Evolutionary conservation across 75 land plant species (phyloP).

Genomic region (Sequoia sempervirens): DNA sequence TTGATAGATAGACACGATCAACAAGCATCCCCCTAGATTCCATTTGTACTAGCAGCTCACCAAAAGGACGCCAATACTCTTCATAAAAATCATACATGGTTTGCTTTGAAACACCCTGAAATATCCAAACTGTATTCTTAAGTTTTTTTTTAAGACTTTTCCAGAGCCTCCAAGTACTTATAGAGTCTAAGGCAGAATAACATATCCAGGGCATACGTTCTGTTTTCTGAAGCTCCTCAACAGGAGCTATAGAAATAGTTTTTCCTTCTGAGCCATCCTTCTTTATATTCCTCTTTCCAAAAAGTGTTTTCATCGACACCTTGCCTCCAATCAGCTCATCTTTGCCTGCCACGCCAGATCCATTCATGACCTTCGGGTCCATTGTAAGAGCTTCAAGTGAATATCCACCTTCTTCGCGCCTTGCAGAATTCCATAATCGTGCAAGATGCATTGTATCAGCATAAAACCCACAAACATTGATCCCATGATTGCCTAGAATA

Average conservation of each 20-base stretch:
- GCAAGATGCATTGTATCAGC: conserved; percentile 98
- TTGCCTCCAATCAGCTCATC: conserved; percentile 52
- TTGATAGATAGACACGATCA: conserved; percentile 68
- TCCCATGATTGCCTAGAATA: conserved; percentile 80
- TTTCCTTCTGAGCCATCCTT: conserved; percentile 92
- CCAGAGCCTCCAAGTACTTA: conserved; percentile 73
- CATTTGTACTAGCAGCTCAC: conserved; percentile 72
- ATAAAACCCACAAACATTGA: conserved; percentile 74
- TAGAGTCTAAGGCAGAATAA: conserved; percentile 85
- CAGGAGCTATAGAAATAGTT: conserved; percentile 51
- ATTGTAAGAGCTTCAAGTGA: conserved; percentile 87
- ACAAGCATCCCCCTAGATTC: conserved; percentile 92
- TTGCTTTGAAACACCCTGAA: conserved; percentile 28
- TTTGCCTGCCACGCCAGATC: conserved; percentile 1
- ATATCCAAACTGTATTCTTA: conserved; percentile 36
- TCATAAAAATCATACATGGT: conserved; percentile 84
- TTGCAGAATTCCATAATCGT: conserved; percentile 84
- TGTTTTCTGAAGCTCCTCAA: conserved; percentile 79
- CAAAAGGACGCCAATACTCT: conserved; percentile 85
- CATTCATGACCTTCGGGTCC: conserved; percentile 62
- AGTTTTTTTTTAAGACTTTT: conserved; percentile 58
- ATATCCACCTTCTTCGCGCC: conserved; percentile 70
- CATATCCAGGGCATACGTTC: conserved; percentile 71
- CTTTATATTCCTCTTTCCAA: conserved; percentile 69
- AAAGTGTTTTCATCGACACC: conserved; percentile 81